Percentiles rank a stretch among this genome's conserved stretches.
These are phyloP conservation scores for Clonostachys solani DNA, from an alignment of 2,329 filamentous ascomycete species.

Conservation along the genomic window DNA sequence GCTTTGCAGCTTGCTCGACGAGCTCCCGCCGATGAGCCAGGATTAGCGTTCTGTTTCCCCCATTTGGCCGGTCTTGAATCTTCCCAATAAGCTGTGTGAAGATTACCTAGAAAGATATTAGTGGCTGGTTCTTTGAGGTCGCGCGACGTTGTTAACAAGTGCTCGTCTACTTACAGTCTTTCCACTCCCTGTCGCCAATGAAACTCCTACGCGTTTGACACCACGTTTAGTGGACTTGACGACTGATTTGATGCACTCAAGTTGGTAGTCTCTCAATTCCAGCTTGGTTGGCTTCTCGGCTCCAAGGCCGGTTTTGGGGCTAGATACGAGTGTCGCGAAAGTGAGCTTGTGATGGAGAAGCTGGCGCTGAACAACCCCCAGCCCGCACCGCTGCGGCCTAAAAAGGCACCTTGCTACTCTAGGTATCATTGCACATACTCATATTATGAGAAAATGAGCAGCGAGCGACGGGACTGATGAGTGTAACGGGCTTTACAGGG, in stretches of 20 bases:
- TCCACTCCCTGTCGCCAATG: constrained; percentile 80
- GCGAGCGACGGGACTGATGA: too few relatives aligned
- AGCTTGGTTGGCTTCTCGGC: constrained; percentile 21
- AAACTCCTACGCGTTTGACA: constrained; percentile 77
- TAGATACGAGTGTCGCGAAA: constrained; percentile 1
- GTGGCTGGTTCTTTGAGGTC: not conserved
- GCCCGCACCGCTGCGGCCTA: constrained; percentile 6
- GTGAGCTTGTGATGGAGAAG: not conserved
- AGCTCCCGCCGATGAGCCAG: constrained; percentile 89
- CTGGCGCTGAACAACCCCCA: not conserved
- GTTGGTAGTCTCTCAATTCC: constrained; percentile 76
- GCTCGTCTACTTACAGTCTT: constrained; percentile 63
- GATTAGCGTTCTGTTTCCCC: constrained; percentile 74
- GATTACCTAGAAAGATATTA: constrained; percentile 60
- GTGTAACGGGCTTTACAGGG: too few relatives aligned
- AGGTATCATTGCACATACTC: constrained; percentile 30
- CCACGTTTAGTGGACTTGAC: constrained; percentile 64
- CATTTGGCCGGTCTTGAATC: constrained; percentile 47
- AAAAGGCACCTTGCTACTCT: constrained; percentile 17
- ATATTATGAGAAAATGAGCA: not conserved
- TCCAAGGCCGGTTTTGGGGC: not conserved
- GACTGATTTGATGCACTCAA: constrained; percentile 86
- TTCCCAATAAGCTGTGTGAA: constrained; percentile 93
- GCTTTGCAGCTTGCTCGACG: constrained; percentile 86
- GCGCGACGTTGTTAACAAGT: not conserved